Evolutionary conservation across 148 eudicot genomes (phyloP).

Genomic region (Amaranthus hypochondriacus): DNA sequence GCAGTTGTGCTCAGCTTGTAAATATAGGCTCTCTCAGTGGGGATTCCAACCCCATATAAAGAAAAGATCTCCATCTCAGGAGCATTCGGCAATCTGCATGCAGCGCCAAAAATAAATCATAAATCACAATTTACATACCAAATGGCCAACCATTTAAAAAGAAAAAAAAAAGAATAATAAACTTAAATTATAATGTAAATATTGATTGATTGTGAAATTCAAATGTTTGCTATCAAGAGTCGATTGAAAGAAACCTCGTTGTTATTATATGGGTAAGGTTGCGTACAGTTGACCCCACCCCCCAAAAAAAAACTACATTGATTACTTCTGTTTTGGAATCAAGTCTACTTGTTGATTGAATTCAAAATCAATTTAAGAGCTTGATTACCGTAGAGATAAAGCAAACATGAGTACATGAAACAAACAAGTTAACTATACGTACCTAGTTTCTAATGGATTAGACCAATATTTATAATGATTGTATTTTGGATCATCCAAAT

Average conservation of each 20-base stretch:
- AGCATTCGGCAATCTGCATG: conserved; percentile 71
- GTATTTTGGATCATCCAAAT: conserved; percentile 72
- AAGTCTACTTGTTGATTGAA: not conserved
- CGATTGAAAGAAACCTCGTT: no score
- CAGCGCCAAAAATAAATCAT: not conserved
- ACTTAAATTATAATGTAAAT: no score
- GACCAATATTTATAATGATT: conserved; percentile 82
- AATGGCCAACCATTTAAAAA: no score
- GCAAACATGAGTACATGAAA: not conserved
- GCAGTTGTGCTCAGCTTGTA: conserved; percentile 55
- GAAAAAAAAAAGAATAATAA: no score
- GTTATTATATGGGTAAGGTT: no score
- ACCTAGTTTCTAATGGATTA: conserved; percentile 84
- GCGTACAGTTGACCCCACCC: no score
- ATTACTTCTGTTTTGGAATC: not conserved
- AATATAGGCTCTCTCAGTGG: conserved; percentile 83
- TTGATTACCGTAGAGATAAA: no score
- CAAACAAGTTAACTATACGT: conserved; percentile 9
- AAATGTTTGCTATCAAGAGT: no score
- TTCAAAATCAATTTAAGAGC: no score
- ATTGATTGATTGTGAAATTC: no score
- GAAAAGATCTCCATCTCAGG: conserved; percentile 85
- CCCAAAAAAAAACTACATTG: not conserved
- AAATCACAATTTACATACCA: not conserved
- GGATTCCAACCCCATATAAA: conserved; percentile 84